phyloP scores from a whole-genome alignment of 305 asterid genomes.

The Rubia tinctorum region DNA sequence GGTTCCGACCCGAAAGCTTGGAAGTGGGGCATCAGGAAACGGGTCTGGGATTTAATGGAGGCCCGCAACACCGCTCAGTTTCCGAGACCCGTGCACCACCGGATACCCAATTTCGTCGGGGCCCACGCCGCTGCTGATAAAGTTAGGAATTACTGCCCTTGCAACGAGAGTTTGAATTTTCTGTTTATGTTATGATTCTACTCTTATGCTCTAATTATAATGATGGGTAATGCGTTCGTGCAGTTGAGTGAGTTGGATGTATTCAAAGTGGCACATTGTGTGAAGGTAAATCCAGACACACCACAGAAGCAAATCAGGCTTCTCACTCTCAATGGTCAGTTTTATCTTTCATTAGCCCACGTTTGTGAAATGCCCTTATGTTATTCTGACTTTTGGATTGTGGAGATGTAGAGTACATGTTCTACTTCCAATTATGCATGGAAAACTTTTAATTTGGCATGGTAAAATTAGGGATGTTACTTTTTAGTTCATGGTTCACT shows the following conservation, averaged over 20 bases:
- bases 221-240: neutral
- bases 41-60: conserved; percentile 93
- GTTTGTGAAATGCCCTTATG: neutral
- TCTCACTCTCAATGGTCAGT: conserved; percentile 80
- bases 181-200: neutral
- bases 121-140: conserved; percentile 65
- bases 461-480: neutral
- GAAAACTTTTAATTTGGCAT: neutral
- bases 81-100: conserved; percentile 94
- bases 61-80: conserved; percentile 78
- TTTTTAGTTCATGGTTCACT: neutral
- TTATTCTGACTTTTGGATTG: neutral
- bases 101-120: conserved; percentile 83
- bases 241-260: conserved; percentile 74
- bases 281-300: conserved; percentile 94
- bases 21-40: conserved; percentile 84
- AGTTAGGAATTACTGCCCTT: conserved; percentile 30
- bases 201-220: neutral
- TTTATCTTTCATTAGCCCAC: neutral
- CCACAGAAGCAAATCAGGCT: conserved; percentile 96
- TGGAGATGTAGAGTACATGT: neutral
- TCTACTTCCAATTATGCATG: neutral
- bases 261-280: conserved; percentile 72
- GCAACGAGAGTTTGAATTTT: neutral
- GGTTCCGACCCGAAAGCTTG: conserved; percentile 80